Percentiles rank a stretch among this genome's conserved stretches.
Conservation (phyloP, 331 rosid genomes). For the Quercus tomentella region DNA sequence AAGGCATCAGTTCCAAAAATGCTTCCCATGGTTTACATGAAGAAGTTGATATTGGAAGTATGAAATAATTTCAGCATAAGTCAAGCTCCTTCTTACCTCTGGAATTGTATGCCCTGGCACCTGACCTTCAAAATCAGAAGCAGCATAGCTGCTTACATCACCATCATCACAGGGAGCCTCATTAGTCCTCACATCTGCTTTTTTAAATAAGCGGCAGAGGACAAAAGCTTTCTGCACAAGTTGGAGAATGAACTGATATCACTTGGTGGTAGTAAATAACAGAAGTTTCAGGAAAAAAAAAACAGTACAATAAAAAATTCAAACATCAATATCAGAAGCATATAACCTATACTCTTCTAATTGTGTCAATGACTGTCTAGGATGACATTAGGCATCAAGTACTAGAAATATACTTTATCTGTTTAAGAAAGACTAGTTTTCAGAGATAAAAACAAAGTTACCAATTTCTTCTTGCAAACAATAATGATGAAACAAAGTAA, state of each 20-base stretch:
- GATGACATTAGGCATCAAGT: background rate
- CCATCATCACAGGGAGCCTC: background rate
- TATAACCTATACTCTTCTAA: background rate
- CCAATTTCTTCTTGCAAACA: background rate
- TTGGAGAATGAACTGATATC: background rate
- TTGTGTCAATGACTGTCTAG: background rate
- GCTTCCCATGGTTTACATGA: background rate
- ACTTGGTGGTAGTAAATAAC: background rate
- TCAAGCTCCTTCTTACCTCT: conserved; percentile 25
- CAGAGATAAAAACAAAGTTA: background rate
- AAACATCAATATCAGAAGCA: conserved; percentile 2
- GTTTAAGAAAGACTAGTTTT: background rate
- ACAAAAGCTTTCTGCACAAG: conserved; percentile 39
- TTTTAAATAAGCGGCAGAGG: conserved; percentile 34
- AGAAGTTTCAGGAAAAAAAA: background rate
- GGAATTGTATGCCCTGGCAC: background rate
- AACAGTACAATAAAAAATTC: background rate
- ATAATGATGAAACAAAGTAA: background rate
- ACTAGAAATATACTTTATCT: background rate
- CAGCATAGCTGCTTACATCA: background rate
- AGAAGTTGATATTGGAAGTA: background rate
- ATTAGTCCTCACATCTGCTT: conserved; percentile 9
- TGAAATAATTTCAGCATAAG: background rate
- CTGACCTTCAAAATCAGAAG: conserved; percentile 10
- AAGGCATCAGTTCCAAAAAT: background rate